Conservation (phyloP, 441 rosid genomes). For the Populus hybrid region DNA sequence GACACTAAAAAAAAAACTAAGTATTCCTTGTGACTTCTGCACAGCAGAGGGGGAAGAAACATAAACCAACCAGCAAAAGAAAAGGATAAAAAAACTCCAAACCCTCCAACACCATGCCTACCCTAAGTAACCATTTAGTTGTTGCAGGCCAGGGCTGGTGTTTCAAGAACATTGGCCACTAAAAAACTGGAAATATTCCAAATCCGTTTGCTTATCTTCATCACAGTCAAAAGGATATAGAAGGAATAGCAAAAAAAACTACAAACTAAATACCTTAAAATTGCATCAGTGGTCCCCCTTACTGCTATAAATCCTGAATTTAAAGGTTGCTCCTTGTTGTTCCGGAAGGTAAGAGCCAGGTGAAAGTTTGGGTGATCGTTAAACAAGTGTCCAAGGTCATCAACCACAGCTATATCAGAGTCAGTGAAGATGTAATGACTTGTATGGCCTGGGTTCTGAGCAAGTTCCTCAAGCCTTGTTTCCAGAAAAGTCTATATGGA, state of each 20-base stretch:
- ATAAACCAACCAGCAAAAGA: no score
- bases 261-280: slow-evolving; percentile 50
- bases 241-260: neutral
- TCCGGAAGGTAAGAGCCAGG: slow-evolving; percentile 85
- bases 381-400: slow-evolving; percentile 62
- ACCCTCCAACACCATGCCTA: neutral
- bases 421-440: slow-evolving; percentile 82
- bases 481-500: slow-evolving; percentile 62
- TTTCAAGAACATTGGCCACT: neutral
- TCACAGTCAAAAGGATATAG: neutral
- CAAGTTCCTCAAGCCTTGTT: slow-evolving; percentile 47
- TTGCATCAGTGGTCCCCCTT: slow-evolving; percentile 75
- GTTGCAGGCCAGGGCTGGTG: neutral
- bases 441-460: slow-evolving; percentile 27
- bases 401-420: slow-evolving; percentile 82
- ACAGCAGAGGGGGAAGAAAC: neutral
- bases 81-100: neutral
- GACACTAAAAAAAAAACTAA: neutral
- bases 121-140: neutral
- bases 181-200: neutral
- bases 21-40: neutral
- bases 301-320: slow-evolving; percentile 95
- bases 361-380: slow-evolving; percentile 55
- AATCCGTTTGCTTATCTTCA: neutral
- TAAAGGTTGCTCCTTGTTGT: slow-evolving; percentile 89